These are phyloP conservation scores for Elsinoe necatrix DNA, from an alignment of 2,329 filamentous ascomycete species.

Conservation along the genomic window DNA sequence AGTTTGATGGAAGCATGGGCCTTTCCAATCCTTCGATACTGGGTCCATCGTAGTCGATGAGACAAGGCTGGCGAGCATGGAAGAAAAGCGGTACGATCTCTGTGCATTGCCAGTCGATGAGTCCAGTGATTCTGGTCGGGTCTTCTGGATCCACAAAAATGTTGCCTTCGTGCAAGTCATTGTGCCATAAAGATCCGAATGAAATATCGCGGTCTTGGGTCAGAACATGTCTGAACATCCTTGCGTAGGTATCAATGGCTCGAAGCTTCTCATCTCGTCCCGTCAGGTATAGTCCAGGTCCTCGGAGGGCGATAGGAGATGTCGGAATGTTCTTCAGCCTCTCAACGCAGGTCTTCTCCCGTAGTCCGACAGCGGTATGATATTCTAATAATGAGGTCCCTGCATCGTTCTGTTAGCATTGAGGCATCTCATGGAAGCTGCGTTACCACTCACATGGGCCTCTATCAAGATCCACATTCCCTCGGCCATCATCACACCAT, in stretches of 20 bases:
- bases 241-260: slow-evolving; percentile 27
- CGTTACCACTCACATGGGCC: slow-evolving; percentile 15
- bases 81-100: slow-evolving; percentile 31
- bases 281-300: slow-evolving; percentile 32
- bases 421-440: neutral
- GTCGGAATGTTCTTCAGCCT: slow-evolving; percentile 27
- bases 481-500: slow-evolving; percentile 1
- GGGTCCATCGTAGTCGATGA: slow-evolving; percentile 31
- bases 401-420: slow-evolving; percentile 23
- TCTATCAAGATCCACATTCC: neutral
- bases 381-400: slow-evolving; percentile 25
- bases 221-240: slow-evolving; percentile 23
- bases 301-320: slow-evolving; percentile 29
- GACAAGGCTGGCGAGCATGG: slow-evolving; percentile 28
- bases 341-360: slow-evolving; percentile 28
- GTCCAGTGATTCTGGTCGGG: slow-evolving; percentile 26
- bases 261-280: slow-evolving; percentile 28
- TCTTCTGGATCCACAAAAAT: slow-evolving; percentile 29
- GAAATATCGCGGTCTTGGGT: neutral
- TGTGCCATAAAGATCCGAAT: slow-evolving; percentile 27
- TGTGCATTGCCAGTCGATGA: slow-evolving; percentile 33
- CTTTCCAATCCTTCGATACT: slow-evolving; percentile 23
- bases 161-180: slow-evolving; percentile 33
- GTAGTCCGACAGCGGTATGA: slow-evolving; percentile 27
- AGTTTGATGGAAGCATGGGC: slow-evolving; percentile 23